Base-by-base conservation (phyloP, 257 asterid species). In the Rehmannia glutinosa region DNA sequence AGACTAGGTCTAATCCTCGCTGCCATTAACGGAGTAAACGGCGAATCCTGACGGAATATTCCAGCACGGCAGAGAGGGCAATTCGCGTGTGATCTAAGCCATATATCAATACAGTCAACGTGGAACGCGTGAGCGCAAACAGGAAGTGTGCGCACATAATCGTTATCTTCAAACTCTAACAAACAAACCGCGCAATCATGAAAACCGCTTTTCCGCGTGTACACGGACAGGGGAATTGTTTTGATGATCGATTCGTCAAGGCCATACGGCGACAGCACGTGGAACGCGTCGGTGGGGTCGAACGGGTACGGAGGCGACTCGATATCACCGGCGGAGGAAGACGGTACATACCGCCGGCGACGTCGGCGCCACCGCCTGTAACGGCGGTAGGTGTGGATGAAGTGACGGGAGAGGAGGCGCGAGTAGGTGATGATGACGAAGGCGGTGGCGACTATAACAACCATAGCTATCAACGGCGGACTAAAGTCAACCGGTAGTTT, bases 61-160 rank as follows among this genome's bases (percentile, higher is more conserved):
- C 84, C 84, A 12, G 99, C 96, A 0, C 99, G 89, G 73, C 99
- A 94, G 58, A 94, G 78, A 6, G 99, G 99, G 68, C 99, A 94
- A 57, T 94, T 91, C 11, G 96, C 96, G 78, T 94, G 97, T 2
- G 99, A 94, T n/a, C 91, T 65, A 0, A 94, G 83, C 99, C 99
- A 94, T 32, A 87, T 87, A 17, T 94, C 99, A 9, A 94, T 91
- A 41, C 99, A 94, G 54, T 94, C 99, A 11, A 94, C 97, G 75
- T 94, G 99, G 54, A 94, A 94, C 8, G 89, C 83, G 77, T 91
- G 99, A 0, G 89, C 58, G 64, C 99, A 94, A 3, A 79, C 84
- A 21, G 99, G 99, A 17, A 94, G 91, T 0, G 96, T 94, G 0
- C 99, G 96, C 27, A 94, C 81, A 72, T 88, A 88, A 51, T 94